Conservation (phyloP, 371 early-diverging fungal genomes). For the Rhizopus sp. region DNA sequence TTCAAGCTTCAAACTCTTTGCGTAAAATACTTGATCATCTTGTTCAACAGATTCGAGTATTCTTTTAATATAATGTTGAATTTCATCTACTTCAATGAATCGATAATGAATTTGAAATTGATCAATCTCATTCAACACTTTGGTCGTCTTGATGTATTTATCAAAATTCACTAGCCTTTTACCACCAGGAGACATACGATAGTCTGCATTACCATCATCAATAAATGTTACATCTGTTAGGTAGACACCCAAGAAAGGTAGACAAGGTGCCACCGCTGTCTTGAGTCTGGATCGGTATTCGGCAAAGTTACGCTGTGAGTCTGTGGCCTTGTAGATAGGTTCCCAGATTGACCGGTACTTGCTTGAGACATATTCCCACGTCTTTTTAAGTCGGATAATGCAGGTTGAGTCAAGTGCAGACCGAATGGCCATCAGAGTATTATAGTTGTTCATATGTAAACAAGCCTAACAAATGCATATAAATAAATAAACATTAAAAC, state of each 20-base stretch:
- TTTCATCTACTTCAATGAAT: conserved; percentile 58
- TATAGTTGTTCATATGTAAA: conserved; percentile 75
- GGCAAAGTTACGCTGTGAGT: conserved; percentile 72
- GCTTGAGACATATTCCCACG: conserved; percentile 67
- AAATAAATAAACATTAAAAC: background rate
- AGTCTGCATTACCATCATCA: conserved; percentile 52
- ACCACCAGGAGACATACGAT: conserved; percentile 38
- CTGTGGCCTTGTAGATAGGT: conserved; percentile 62
- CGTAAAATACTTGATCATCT: conserved; percentile 46
- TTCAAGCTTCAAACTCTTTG: conserved; percentile 40
- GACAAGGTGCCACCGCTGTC: conserved; percentile 65
- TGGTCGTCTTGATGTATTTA: conserved; percentile 70
- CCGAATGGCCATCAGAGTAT: conserved; percentile 78
- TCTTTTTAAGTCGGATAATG: conserved; percentile 69
- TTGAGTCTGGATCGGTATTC: conserved; percentile 73
- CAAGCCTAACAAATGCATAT: conserved; percentile 38
- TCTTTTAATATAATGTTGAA: conserved; percentile 38
- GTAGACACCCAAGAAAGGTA: conserved; percentile 86
- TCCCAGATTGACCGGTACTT: conserved; percentile 57
- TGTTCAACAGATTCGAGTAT: conserved; percentile 41
- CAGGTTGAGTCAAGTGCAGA: conserved; percentile 79
- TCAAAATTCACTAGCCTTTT: conserved; percentile 76
- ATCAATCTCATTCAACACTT: conserved; percentile 73
- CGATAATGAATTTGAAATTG: conserved; percentile 79
- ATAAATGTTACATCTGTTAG: conserved; percentile 88